phyloP scores from a whole-genome alignment of 2,329 filamentous ascomycete species.

The Penicillium crustosum region DNA sequence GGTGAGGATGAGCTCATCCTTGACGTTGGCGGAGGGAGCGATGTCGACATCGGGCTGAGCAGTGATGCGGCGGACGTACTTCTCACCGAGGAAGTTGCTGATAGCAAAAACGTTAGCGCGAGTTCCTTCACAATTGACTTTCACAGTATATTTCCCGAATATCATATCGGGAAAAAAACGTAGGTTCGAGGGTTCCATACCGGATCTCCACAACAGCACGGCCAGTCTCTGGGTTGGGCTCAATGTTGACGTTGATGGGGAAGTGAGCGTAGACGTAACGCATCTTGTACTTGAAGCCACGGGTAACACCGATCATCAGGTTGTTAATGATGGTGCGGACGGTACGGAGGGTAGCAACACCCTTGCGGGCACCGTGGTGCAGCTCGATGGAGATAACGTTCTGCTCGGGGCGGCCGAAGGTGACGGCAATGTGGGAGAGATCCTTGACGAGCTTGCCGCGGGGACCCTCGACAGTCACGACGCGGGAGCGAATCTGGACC shows the following conservation, averaged over 20 bases:
- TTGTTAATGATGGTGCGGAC: conserved; percentile 99
- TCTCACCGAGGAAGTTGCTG: conserved; percentile 98
- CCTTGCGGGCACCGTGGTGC: conserved; percentile 98
- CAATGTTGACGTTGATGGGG: conserved; percentile 99
- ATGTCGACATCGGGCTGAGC: conserved; percentile 92
- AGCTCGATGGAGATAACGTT: conserved; percentile 93
- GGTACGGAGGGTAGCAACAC: conserved; percentile 94
- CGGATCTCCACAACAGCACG: conserved; percentile 94
- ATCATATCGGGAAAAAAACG: neutral
- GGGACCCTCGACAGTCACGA: conserved; percentile 96
- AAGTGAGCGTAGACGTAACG: conserved; percentile 99
- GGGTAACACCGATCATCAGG: conserved; percentile 96
- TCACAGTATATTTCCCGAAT: neutral
- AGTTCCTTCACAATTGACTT: neutral
- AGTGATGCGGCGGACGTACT: conserved; percentile 89
- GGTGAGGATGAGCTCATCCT: conserved; percentile 92
- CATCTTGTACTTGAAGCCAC: conserved; percentile 99
- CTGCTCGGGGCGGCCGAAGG: conserved; percentile 85
- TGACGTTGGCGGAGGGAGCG: conserved; percentile 84
- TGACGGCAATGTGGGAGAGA: conserved; percentile 93
- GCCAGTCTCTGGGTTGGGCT: conserved; percentile 91
- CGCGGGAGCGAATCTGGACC: conserved; percentile 93
- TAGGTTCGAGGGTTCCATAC: conserved; percentile 54
- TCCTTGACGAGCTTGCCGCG: conserved; percentile 97
- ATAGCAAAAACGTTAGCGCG: conserved; percentile 14